Evolutionary conservation across 208 protist species (phyloP).

Genomic region (Naegleria gruberi): DNA sequence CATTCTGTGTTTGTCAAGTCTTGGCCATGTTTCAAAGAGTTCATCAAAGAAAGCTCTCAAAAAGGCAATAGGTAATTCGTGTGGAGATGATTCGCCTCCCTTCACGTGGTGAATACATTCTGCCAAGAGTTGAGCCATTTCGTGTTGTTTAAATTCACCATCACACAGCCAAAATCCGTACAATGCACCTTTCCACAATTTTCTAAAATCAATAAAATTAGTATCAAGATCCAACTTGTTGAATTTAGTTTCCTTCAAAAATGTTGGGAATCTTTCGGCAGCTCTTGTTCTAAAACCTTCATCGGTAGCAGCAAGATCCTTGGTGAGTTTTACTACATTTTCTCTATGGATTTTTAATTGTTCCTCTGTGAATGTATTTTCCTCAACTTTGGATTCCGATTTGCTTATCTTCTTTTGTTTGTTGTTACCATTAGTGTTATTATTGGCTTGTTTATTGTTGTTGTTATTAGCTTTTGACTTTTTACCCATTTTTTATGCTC

Average conservation of each 20-base stretch:
- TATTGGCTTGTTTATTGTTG: background rate
- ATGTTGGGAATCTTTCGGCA: background rate
- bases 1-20: background rate
- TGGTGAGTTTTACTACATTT: background rate
- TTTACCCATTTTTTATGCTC: too few relatives aligned
- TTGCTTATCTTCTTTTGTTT: background rate
- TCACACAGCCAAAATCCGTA: background rate
- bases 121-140: background rate
- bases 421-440: background rate
- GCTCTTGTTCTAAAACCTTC: background rate
- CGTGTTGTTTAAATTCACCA: constrained; percentile 4
- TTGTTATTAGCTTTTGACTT: background rate
- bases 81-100: background rate
- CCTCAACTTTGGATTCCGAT: background rate
- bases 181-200: background rate
- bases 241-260: background rate
- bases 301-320: background rate
- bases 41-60: background rate
- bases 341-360: background rate
- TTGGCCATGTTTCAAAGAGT: background rate
- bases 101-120: background rate
- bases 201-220: constrained; percentile 2
- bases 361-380: background rate
- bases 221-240: background rate
- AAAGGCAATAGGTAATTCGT: background rate